Conservation (phyloP, 371 early-diverging fungal species). For the Mucor saturninus region DNA sequence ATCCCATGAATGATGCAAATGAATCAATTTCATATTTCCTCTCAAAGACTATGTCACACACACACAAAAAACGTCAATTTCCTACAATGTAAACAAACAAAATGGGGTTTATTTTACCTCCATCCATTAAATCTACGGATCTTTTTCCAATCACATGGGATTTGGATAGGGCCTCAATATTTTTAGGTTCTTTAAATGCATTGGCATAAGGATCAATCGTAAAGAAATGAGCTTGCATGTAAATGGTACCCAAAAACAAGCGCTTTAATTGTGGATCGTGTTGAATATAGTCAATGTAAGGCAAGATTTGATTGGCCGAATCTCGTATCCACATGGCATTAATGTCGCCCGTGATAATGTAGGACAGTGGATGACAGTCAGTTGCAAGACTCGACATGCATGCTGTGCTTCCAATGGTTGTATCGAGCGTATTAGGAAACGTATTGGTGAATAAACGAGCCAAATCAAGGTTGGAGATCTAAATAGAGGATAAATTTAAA, state of each 20-base stretch:
- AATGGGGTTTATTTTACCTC: slow-evolving; percentile 15
- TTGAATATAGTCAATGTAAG: slow-evolving; percentile 55
- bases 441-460: slow-evolving; percentile 60
- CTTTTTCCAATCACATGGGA: slow-evolving; percentile 1
- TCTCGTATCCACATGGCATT: slow-evolving; percentile 75
- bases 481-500: background rate
- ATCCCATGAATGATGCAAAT: slow-evolving; percentile 55
- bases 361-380: slow-evolving; percentile 50
- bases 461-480: slow-evolving; percentile 52
- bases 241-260: slow-evolving; percentile 55
- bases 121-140: slow-evolving; percentile 1
- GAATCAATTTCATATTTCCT: slow-evolving; percentile 63
- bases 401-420: slow-evolving; percentile 49
- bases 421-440: slow-evolving; percentile 67
- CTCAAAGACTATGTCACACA: slow-evolving; percentile 36
- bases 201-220: slow-evolving; percentile 55
- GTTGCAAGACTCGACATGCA: slow-evolving; percentile 18
- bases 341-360: slow-evolving; percentile 71
- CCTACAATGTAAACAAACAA: background rate
- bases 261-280: slow-evolving; percentile 43
- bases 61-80: background rate
- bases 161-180: slow-evolving; percentile 11
- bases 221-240: slow-evolving; percentile 63
- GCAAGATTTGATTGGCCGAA: slow-evolving; percentile 67
- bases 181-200: slow-evolving; percentile 49